phyloP scores from a whole-genome alignment of 2,329 filamentous ascomycete species.

The Rhinocladiella similis region DNA sequence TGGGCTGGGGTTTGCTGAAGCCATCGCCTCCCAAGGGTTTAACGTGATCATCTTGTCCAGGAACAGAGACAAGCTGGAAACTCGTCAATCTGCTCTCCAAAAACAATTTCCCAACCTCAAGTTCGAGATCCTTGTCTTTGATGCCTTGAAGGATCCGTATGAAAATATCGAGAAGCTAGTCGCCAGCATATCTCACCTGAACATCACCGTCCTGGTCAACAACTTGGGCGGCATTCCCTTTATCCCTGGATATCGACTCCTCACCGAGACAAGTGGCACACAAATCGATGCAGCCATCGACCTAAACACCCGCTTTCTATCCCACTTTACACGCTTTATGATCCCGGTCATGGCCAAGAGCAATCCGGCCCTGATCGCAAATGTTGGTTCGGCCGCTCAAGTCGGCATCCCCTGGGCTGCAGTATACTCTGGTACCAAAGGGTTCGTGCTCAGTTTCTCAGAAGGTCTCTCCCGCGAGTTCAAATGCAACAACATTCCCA shows the following conservation, averaged over 20 bases:
- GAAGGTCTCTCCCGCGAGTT: not conserved
- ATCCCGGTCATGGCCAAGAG: not conserved
- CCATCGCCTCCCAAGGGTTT: constrained; percentile 87
- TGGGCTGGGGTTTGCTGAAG: constrained; percentile 89
- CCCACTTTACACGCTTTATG: not conserved
- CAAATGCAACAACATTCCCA: not conserved
- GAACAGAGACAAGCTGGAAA: constrained; percentile 49
- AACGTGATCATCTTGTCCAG: constrained; percentile 77
- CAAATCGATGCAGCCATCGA: not conserved
- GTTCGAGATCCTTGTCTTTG: constrained; percentile 1
- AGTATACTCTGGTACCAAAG: not conserved
- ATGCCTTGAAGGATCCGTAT: not conserved
- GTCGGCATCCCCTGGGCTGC: not conserved
- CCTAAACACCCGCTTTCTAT: not conserved
- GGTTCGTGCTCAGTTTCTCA: not conserved
- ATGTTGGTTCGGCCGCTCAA: not conserved
- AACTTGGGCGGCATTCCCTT: not conserved
- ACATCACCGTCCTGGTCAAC: not conserved
- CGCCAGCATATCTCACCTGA: not conserved
- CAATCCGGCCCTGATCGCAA: not conserved
- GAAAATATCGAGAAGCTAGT: not conserved
- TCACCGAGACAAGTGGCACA: not conserved
- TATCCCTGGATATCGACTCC: not conserved
- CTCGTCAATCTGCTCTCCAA: constrained; percentile 31
- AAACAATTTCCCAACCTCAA: not conserved